Base-by-base conservation (phyloP, 768 basidiomycete species). In the Tricholoma sp. region DNA sequence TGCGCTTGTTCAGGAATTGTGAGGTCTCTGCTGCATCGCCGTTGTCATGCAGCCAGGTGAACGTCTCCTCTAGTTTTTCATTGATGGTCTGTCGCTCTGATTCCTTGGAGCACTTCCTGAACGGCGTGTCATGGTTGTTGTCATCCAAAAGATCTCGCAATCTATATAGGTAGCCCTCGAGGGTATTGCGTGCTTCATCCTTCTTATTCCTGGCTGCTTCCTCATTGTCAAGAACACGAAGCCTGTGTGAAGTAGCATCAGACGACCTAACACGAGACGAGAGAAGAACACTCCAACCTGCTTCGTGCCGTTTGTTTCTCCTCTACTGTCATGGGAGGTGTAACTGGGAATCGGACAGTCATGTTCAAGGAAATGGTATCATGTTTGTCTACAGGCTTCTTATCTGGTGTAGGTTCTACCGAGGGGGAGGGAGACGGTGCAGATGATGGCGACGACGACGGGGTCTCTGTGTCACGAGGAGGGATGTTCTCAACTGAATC, bases 81-180 rank as follows among this genome's bases (percentile, higher is more conserved):
- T 74, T 70, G 55, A 98, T 80, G n/a, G 74, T 75, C 56, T 78
- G 72, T 48, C 92, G 76, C 70, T 99, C 97, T 6, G 68, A 66
- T 8, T 76, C 72, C 60, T 86, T 87, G 4, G 94, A 95, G 68
- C 88, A 95, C 65, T 90, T 88, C 70, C 84, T 84, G 74, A 98
- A 91, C 2, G 92, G 89, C 6, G 86, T 83, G 7, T 84, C 80
- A 4, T 72, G 63, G 61, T 82, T 81, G 10, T 82, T 80, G 37
- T 88, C 84, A 31, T 82, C 79, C 31, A 98, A 75, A 9, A 96
- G 77, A 65, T 94, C 94, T 18, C 91, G 86, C 33, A 97, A 72
- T 57, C 87, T 82, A 74, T 99, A 99, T n/a, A 98, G 72, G 67
- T 97, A 97, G 32, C 88, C 84, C 70, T 99, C 97, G 52, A 99